A percentile compares a stretch with the other conserved stretches of the same genome.
Evolutionary conservation across 2,329 filamentous ascomycete species (phyloP).

Genomic region (Colletotrichum sp.): DNA sequence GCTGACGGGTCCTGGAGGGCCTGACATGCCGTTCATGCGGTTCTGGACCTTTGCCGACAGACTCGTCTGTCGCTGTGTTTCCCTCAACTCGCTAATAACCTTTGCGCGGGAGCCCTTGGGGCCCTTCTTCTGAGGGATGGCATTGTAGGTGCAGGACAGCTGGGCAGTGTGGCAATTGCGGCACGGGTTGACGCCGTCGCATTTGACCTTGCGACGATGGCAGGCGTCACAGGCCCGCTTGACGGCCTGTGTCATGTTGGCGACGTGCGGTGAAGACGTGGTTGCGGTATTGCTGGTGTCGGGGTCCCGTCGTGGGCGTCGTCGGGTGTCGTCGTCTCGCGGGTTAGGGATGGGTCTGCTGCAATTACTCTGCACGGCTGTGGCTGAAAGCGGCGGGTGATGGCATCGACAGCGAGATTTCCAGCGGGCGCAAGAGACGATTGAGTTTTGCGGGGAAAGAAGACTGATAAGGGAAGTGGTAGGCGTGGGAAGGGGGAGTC

Average conservation of each 20-base stretch:
- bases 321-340: neutral
- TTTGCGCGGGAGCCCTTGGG: slow-evolving; percentile 77
- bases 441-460: slow-evolving; percentile 22
- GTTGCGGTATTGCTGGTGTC: neutral
- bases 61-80: slow-evolving; percentile 70
- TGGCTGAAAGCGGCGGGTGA: neutral
- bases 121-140: slow-evolving; percentile 77
- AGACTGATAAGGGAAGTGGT: slow-evolving; percentile 2
- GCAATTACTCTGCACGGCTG: neutral
- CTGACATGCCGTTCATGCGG: slow-evolving; percentile 60
- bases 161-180: slow-evolving; percentile 72
- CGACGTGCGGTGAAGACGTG: neutral
- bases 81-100: slow-evolving; percentile 75
- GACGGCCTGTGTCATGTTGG: slow-evolving; percentile 54
- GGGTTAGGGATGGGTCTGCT: neutral
- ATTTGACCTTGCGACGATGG: slow-evolving; percentile 77
- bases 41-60: slow-evolving; percentile 67
- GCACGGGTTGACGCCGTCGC: slow-evolving; percentile 73
- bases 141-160: slow-evolving; percentile 75
- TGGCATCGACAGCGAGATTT: slow-evolving; percentile 10
- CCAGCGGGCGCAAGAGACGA: neutral
- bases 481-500: neutral
- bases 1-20: slow-evolving; percentile 49
- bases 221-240: slow-evolving; percentile 75
- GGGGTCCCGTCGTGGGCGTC: neutral